Evolutionary conservation across 148 eudicot species (phyloP), one percentile per base, ranked within the genome.

Genomic region (Amaranthus hypochondriacus): DNA sequence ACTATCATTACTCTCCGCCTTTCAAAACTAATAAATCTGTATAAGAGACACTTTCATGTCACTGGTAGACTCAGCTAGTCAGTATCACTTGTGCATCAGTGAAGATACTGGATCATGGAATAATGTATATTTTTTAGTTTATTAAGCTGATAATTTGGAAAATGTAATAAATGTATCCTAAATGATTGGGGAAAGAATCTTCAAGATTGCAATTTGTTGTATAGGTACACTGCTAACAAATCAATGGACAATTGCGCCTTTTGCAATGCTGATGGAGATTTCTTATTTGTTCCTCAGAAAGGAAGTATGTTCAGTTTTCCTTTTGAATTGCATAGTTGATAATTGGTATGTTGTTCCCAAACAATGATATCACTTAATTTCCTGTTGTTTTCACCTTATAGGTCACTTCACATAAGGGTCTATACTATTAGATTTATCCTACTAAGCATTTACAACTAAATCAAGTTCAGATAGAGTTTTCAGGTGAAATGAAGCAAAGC

Each of bases 241-340:
- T 92, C 97, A 54, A 95, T 95, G 99, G 87, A 86, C 8, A 79
- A 92, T 66, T 85, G 87, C 69, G 97, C 99, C 49, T 87, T 95
- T 74, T 95, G 99, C 87, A 95, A 87, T 83, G 99, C 99, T 63
- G 97, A 95, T 85, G 99, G 99, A 53, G 99, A 95, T 83, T 95
- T 92, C 80, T 78, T 95, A 81, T 83, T 95, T 79, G 99, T 95
- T 76, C 99, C 97, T 82, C 99, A 95, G 76, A 62, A 83, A 81
- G 99, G 97, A 86, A 89, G 99, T 95, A 84, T 48, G 82, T 75
- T 28, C 42, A 3, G 3, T 9, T 67, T 68, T n/a, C 50, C 28
- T 21, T 62, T 62, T 48, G 52, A 18, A 54, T 55, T 6, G 18
- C 52, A 3, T 53, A 62, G 7, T 18, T 28, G 39, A 28, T 28